Evolutionary conservation across 1,139 yeast genomes (phyloP).

Genomic region (Suhomyces chickasaworum): DNA sequence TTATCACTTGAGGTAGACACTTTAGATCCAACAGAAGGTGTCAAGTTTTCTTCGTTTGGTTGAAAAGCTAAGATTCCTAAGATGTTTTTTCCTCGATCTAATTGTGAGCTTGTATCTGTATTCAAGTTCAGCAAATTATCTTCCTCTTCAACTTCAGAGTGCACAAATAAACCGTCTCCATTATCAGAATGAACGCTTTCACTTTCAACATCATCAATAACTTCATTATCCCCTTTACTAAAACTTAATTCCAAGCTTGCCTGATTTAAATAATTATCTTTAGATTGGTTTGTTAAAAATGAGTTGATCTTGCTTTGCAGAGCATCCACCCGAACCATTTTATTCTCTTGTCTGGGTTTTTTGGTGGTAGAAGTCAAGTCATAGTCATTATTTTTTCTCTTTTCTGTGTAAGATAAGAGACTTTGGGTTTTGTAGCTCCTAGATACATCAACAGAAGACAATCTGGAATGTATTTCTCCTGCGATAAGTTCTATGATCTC

Average conservation of each 20-base stretch:
- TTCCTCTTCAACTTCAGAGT: conserved; percentile 7
- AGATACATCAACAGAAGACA: conserved; percentile 66
- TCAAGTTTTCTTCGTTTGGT: background rate
- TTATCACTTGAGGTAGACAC: background rate
- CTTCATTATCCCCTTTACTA: background rate
- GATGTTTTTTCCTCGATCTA: background rate
- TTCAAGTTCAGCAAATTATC: conserved; percentile 2
- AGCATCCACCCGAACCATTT: conserved; percentile 75
- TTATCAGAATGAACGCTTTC: background rate
- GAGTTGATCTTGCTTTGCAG: conserved; percentile 60
- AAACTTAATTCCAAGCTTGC: conserved; percentile 1
- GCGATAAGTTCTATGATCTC: conserved; percentile 74
- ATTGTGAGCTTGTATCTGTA: background rate
- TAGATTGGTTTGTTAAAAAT: conserved; percentile 27
- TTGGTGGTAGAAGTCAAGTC: conserved; percentile 24
- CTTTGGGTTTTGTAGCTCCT: conserved; percentile 72
- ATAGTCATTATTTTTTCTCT: conserved; percentile 7
- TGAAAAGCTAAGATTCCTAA: background rate
- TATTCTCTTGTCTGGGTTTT: conserved; percentile 57
- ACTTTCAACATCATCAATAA: background rate
- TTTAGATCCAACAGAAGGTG: background rate
- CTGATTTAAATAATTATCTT: conserved; percentile 4
- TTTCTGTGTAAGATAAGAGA: conserved; percentile 31
- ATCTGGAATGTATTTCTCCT: conserved; percentile 46
- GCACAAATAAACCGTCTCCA: background rate